Evolutionary conservation across 805 yeast genomes (phyloP), one percentile per base, ranked within the genome.

Genomic region (Jamesozyma hellenica): DNA sequence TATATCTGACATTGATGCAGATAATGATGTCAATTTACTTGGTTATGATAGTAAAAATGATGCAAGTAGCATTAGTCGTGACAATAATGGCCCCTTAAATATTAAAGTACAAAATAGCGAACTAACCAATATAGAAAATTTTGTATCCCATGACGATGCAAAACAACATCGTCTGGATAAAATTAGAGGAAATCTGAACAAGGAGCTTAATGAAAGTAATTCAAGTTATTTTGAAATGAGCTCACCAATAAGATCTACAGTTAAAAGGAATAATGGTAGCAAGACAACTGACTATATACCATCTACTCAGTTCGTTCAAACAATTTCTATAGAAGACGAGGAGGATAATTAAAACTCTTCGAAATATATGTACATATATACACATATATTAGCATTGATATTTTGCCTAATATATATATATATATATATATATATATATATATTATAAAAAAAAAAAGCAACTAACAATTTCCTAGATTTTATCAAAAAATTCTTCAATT

Each of bases 1-100:
- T 12, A 40, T 50, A 11, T 51, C 52, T n/a, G 55, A 51, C 35
- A 30, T 40, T n/a, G 51, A 48, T 16, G 37, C 30, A 14, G 52
- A 50, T 41, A 44, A 41, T 27, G 53, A 50, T 40, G 55, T 51
- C 15, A 50, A 51, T 16, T 42, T 51, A 6, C 34, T 51, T 25
- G 53, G 48, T 9, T 35, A 36, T 27, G 17, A 35, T 17, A 18
- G 18, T 16, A 27, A 31, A 6, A 10, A 31, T 10, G 11, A 15
- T 29, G 32, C 11, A 3, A n/a, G 32, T 27, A 27, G 14, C 14
- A n/a, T 6, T 27, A 10, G 4, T 27, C 5, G 4, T 11, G 14
- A n/a, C 11, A 4, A 10, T n/a, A n/a, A 7, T 27, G 28, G 11
- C 6, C 14, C 4, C 4, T 7, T 12, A 13, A 4, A 11, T 27